Evolutionary conservation across 257 asterid species (phyloP), one percentile per base, ranked within the genome.

Genomic region (Rehmannia glutinosa): DNA sequence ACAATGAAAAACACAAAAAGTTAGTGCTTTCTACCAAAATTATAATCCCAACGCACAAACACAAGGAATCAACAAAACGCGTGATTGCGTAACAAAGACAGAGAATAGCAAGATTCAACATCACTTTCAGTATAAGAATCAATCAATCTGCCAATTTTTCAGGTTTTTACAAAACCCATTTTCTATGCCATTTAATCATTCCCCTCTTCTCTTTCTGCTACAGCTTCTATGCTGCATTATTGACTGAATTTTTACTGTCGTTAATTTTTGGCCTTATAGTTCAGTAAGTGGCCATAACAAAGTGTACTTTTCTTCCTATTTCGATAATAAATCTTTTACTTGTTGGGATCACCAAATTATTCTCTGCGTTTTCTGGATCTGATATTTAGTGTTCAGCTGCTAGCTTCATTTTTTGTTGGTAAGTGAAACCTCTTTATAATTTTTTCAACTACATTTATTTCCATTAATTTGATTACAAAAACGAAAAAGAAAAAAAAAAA

Each of bases 301-400:
- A 52, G 21, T 62, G 77, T 75, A 69, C 80, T 65, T 72, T 28
- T 16, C 17, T 23, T 49, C 43, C n/a, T n/a, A n/a, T 39, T 33
- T 53, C 38, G 20, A 6, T 35, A 24, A 19, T 66, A 73, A 60
- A 51, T 59, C 38, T 69, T 74, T 20, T 23, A 33, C 59, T 60
- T 55, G 70, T 84, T 74, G 86, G 86, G 89, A 83, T 86, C 81
- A 49, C 43, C 82, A 65, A 70, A 66, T 50, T 70, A 77, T 77
- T 74, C 80, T 61, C 78, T 77, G 74, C 75, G 21, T 60, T 70
- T 58, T 27, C 21, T 63, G 66, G 90, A 84, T 82, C 87, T 80
- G 71, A 25, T 41, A 27, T 68, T 16, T 39, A 28, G 59, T 50
- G 30, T 42, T 62, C 69, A 17, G 39, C 28, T 15, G 24, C 57